A percentile compares a stretch with the other conserved stretches of the same genome.
phyloP scores from a whole-genome alignment of 2,329 filamentous ascomycete genomes.

The Juglanconis sp. region DNA sequence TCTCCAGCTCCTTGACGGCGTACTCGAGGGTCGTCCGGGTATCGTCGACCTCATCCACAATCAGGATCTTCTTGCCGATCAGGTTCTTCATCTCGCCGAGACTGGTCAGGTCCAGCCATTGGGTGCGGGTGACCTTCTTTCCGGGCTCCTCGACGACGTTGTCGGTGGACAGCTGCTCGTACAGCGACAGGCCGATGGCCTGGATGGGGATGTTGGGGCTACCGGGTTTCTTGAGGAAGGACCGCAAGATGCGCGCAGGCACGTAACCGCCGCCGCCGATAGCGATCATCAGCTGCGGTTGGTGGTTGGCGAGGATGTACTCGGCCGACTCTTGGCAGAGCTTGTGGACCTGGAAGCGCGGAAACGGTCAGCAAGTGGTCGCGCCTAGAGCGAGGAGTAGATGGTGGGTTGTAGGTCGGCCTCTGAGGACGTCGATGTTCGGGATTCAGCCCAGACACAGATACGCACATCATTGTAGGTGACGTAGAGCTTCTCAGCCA shows the following conservation, averaged over 20 bases:
- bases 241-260: constrained; percentile 91
- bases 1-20: constrained; percentile 86
- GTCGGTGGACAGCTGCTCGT: constrained; percentile 70
- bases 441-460: not conserved
- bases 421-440: not conserved
- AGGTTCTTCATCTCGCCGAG: constrained; percentile 82
- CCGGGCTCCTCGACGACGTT: constrained; percentile 70
- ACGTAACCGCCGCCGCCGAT: constrained; percentile 98
- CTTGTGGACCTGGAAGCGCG: constrained; percentile 75
- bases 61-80: constrained; percentile 86
- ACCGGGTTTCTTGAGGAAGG: constrained; percentile 88
- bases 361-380: constrained; percentile 9
- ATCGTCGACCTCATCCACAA: constrained; percentile 95
- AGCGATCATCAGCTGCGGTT: constrained; percentile 95
- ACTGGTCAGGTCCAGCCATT: constrained; percentile 91
- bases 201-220: constrained; percentile 96
- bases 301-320: constrained; percentile 77
- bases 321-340: constrained; percentile 85
- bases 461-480: constrained; percentile 82
- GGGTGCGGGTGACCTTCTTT: constrained; percentile 93
- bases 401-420: not conserved
- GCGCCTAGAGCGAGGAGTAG: not conserved
- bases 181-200: constrained; percentile 95
- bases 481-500: constrained; percentile 84
- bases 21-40: constrained; percentile 93